These are phyloP conservation scores for Glonium stellatum DNA, from an alignment of 495 filamentous ascomycete species.

Conservation along the genomic window DNA sequence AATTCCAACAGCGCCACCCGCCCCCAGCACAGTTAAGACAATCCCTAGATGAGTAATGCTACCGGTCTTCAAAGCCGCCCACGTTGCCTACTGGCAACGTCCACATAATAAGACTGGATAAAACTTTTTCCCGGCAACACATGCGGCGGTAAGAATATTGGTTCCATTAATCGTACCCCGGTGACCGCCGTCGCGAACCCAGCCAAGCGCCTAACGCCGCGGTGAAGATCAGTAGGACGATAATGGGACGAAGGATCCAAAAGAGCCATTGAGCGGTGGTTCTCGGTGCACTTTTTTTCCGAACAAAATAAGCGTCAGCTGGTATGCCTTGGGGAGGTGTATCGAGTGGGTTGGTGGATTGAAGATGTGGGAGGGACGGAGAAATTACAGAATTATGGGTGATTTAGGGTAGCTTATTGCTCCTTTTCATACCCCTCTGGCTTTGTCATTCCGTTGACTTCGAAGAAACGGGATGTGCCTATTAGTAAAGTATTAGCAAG, in stretches of 20 bases:
- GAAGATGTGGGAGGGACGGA: neutral
- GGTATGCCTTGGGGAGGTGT: neutral
- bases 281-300: constrained; percentile 15
- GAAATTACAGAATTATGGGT: constrained; percentile 1
- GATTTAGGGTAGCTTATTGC: constrained; percentile 20
- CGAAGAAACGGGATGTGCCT: constrained; percentile 79
- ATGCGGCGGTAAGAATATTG: neutral
- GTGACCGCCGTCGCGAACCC: constrained; percentile 1
- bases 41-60: neutral
- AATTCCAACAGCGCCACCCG: no score
- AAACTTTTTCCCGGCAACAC: neutral
- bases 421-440: constrained; percentile 71
- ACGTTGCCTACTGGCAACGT: no score
- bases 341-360: neutral
- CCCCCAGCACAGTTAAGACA: neutral
- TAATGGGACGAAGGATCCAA: constrained; percentile 9
- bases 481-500: constrained; percentile 7
- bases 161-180: constrained; percentile 7
- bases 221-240: constrained; percentile 16
- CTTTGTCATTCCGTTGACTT: constrained; percentile 69
- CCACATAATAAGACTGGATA: neutral
- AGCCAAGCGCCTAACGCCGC: constrained; percentile 10
- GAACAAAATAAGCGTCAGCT: neutral
- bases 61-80: no score
- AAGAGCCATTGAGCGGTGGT: constrained; percentile 13